Conservation (phyloP, 2,329 filamentous ascomycete species). For the Diaporthe australafricana region DNA sequence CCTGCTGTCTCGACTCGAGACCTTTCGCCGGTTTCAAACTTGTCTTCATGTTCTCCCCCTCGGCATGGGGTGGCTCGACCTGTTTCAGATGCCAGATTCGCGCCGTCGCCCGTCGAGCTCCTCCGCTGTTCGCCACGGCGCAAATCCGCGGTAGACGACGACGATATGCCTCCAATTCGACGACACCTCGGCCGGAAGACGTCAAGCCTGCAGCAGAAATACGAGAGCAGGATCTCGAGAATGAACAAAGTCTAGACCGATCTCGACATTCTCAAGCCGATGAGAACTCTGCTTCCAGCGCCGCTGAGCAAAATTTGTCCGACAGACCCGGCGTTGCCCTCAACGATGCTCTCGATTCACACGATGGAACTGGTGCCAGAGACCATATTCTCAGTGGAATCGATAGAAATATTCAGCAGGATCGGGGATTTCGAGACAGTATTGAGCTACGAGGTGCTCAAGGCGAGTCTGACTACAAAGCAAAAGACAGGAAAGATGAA, state of each 20-base stretch:
- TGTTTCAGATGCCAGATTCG: conserved; percentile 54
- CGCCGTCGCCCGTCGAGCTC: conserved; percentile 43
- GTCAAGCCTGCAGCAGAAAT: background rate
- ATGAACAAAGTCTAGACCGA: background rate
- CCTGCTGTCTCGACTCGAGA: conserved; percentile 6
- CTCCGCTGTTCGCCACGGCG: conserved; percentile 35
- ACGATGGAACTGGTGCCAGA: background rate
- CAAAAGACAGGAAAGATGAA: background rate
- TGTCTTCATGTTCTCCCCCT: conserved; percentile 49
- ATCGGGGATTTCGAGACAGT: background rate
- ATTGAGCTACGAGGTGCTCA: background rate
- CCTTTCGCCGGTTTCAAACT: conserved; percentile 6
- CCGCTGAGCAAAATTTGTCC: background rate
- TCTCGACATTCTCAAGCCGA: background rate
- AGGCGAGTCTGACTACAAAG: background rate
- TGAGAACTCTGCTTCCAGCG: background rate
- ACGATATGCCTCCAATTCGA: conserved; percentile 34
- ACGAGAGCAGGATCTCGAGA: background rate
- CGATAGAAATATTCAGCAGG: background rate
- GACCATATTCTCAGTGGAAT: background rate
- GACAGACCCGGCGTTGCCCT: background rate
- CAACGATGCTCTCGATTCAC: background rate
- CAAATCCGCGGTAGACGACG: conserved; percentile 28
- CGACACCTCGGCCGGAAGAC: background rate
- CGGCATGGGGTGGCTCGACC: conserved; percentile 48